Percentiles rank a stretch among this genome's conserved stretches.
phyloP scores from a whole-genome alignment of 768 basidiomycete genomes.

The Rhizopogon roseolus region DNA sequence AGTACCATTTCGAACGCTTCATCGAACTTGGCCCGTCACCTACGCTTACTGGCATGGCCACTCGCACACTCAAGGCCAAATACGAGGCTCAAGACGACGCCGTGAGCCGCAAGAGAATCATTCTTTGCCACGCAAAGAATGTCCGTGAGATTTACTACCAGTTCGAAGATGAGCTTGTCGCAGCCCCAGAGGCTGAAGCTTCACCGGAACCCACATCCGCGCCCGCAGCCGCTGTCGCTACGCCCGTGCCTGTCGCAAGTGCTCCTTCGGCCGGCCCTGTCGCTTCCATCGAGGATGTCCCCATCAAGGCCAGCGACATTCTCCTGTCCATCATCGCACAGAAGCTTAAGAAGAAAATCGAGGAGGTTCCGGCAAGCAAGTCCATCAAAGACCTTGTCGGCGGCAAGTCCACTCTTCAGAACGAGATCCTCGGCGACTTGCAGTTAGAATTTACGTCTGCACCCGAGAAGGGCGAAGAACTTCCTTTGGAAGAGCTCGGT shows the following conservation, averaged over 20 bases:
- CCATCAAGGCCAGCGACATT: conserved; percentile 87
- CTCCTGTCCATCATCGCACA: conserved; percentile 89
- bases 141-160: conserved; percentile 97
- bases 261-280: conserved; percentile 57
- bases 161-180: conserved; percentile 79
- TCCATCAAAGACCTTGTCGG: conserved; percentile 98
- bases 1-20: conserved; percentile 86
- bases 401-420: conserved; percentile 97
- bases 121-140: conserved; percentile 94
- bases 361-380: conserved; percentile 86
- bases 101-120: conserved; percentile 66
- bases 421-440: conserved; percentile 96
- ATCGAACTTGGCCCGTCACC: conserved; percentile 97
- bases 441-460: conserved; percentile 93
- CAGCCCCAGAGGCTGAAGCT: conserved; percentile 31
- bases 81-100: conserved; percentile 91
- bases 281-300: conserved; percentile 80
- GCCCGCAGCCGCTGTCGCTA: conserved; percentile 35
- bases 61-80: conserved; percentile 85
- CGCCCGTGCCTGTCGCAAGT: conserved; percentile 37
- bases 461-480: conserved; percentile 97
- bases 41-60: conserved; percentile 93
- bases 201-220: conserved; percentile 28
- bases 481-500: conserved; percentile 94
- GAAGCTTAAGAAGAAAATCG: conserved; percentile 93